Percentiles rank a stretch among this genome's conserved stretches.
Evolutionary conservation across 2,329 filamentous ascomycete species (phyloP).

Genomic region (Pseudocercospora ulei): DNA sequence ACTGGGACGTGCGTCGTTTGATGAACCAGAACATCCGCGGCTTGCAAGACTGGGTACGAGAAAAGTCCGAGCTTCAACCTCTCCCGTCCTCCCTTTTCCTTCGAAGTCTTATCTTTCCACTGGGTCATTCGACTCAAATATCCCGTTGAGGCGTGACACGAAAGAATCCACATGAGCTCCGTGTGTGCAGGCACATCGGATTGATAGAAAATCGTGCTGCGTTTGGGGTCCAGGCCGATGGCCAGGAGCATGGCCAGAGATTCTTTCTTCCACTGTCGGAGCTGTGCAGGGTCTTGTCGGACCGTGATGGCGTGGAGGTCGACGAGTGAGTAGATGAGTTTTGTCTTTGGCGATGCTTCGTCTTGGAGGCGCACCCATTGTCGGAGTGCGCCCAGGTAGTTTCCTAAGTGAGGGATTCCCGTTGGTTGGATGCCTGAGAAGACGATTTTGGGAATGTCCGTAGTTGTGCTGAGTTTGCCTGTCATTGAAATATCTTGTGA

Average conservation of each 20-base stretch:
- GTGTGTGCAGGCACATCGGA: constrained; percentile 57
- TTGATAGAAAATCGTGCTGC: constrained; percentile 73
- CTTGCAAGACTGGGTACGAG: constrained; percentile 90
- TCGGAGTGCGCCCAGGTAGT: constrained; percentile 81
- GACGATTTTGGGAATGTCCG: constrained; percentile 44
- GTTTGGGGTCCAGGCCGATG: constrained; percentile 69
- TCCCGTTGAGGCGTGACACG: constrained; percentile 81
- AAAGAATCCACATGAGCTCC: constrained; percentile 95
- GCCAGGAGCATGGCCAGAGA: constrained; percentile 72
- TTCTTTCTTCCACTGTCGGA: constrained; percentile 60
- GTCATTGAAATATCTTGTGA: background rate
- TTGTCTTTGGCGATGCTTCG: constrained; percentile 47
- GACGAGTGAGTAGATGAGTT: constrained; percentile 74
- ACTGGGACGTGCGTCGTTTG: constrained; percentile 88
- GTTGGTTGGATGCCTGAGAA: constrained; percentile 98
- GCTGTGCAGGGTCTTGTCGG: constrained; percentile 53
- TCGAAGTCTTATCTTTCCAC: constrained; percentile 63
- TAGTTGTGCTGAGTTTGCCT: constrained; percentile 5
- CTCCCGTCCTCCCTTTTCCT: constrained; percentile 37
- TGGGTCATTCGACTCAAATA: constrained; percentile 98
- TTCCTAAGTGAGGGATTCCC: constrained; percentile 84
- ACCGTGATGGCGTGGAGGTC: constrained; percentile 89
- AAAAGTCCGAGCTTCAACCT: constrained; percentile 78
- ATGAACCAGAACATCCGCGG: constrained; percentile 86
- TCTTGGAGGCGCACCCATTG: constrained; percentile 80